Base-by-base conservation (phyloP, 345 rosid genomes). In the Aurinia saxatilis region DNA sequence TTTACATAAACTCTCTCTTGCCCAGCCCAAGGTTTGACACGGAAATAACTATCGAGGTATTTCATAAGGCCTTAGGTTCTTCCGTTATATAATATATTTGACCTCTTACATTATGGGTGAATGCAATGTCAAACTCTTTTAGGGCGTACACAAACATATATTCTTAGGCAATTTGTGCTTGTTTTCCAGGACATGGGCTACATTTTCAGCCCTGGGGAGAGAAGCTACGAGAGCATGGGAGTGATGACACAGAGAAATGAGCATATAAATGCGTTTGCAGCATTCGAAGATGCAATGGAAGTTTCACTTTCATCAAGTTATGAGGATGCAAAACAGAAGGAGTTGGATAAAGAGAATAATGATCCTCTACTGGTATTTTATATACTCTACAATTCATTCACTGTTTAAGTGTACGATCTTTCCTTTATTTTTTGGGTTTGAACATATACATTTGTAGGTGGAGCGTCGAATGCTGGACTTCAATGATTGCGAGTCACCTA, bases 21-120 rank as follows among this genome's bases (percentile, higher is more conserved):
- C 87, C 89, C 10, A 95, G 95, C 48, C 88, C 97, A 56, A 81
- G 88, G 71, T 60, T 87, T 68, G 84, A 85, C 60, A 89, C 97
- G 55, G 96, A 92, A 0, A 79, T 92, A 74, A 79, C 97, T 14
- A 81, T 90, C 23, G 99, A 93, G 95, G 99, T 90, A 83, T 15
- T 15, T 10, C 54, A 52, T 27, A 35, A 8, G 39, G 52, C 27
- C 53, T 5, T 19, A 13, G 3, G 40, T 13, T 3, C 50, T 18
- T 63, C 15, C 12, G 29, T 31, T 17, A 8, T 36, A 37, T 57
- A 38, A 9, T 15, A 30, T 16, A 46, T 37, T 19, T 17, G 37
- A 13, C n/a, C n/a, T n/a, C n/a, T n/a, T n/a, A n/a, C n/a, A n/a
- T 27, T 31, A 8, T 38, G 34, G n/a, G 15, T 50, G 51, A 23